Base-by-base conservation (phyloP, 495 filamentous ascomycete genomes). In the Trichoderma parareesei region DNA sequence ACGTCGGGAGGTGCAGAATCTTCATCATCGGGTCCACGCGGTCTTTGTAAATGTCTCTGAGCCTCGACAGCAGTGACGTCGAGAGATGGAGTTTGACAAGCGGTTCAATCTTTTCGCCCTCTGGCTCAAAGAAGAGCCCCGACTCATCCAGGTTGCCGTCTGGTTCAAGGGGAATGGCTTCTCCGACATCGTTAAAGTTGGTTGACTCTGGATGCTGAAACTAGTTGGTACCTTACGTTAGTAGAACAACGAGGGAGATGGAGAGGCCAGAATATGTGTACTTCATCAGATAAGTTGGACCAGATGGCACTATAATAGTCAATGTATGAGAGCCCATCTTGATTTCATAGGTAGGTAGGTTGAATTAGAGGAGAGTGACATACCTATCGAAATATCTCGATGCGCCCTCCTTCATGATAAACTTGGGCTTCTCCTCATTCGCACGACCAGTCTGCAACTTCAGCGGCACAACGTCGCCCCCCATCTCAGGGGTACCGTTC, bases 1-100 rank as follows among this genome's bases (percentile, higher is more conserved):
- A 67, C 5, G 85, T 87, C 3, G 87, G 88, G 1, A 81, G 81
- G 72, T 91, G 88, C 63, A 90, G 78, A 14, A 90, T 73, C 70
- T 90, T 91, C 44, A 81, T 82, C 48, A 91, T 69, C 0, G 88
- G 88, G 71, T 90, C 85, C 64, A 90, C 83, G 67, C 85, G 83
- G 64, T 85, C 81, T 14, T 87, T 78, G 69, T 83, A 90, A 2
- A 79, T 9, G 2, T 57, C 53, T 37, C 37, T 57, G 9, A 57
- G 4, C 8, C 37, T 57, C 14, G 53, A 13, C 11, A 57, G 20
- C 9, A 57, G 9, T 35, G 27, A 27, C 20, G 18, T 8, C 3
- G 53, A n/a, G 18, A 16, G 20, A 37, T 57, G 53, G 4, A 35
- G 16, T 35, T 57, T 57, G 20, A 27, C 6, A 37, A 57, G 53